These are phyloP conservation scores for Chlamydomonas applanata DNA, from an alignment of 139 green algal species.

Conservation along the genomic window DNA sequence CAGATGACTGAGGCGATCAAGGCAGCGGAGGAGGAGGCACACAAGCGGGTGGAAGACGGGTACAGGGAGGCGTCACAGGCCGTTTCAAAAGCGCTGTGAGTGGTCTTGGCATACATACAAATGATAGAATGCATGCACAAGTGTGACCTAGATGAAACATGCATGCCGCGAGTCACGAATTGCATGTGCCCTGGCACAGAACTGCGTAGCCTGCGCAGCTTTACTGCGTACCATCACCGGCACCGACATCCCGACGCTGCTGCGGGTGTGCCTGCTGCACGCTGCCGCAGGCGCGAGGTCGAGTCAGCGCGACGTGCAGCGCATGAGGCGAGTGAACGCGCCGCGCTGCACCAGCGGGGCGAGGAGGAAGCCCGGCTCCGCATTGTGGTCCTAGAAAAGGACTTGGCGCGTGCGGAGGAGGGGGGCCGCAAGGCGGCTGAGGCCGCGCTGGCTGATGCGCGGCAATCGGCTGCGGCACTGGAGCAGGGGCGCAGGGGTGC, in stretches of 20 bases:
- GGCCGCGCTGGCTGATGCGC: constrained; percentile 30
- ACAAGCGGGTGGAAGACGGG: constrained; percentile 39
- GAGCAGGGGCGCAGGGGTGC: constrained; percentile 24
- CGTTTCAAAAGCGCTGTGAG: constrained; percentile 48
- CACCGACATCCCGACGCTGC: neutral
- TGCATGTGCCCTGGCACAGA: too few relatives aligned
- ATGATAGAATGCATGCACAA: too few relatives aligned
- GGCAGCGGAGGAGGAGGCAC: constrained; percentile 41
- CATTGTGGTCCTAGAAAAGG: constrained; percentile 24
- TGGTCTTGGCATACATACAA: too few relatives aligned
- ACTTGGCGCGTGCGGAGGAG: constrained; percentile 35
- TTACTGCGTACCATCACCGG: neutral
- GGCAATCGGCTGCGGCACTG: constrained; percentile 22
- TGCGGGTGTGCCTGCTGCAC: too few relatives aligned
- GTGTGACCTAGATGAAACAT: too few relatives aligned
- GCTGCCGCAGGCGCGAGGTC: constrained; percentile 31
- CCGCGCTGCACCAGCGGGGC: neutral
- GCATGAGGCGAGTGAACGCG: constrained; percentile 16
- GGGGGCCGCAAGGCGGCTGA: constrained; percentile 9
- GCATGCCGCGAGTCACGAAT: too few relatives aligned
- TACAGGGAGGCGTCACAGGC: constrained; percentile 56
- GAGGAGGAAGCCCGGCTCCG: constrained; percentile 36
- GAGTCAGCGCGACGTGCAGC: constrained; percentile 28
- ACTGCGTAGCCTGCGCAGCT: too few relatives aligned
- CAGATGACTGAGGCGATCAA: constrained; percentile 33